These are phyloP conservation scores for Cordyceps pruinosa DNA, from an alignment of 2,329 filamentous ascomycete species.

Conservation along the genomic window DNA sequence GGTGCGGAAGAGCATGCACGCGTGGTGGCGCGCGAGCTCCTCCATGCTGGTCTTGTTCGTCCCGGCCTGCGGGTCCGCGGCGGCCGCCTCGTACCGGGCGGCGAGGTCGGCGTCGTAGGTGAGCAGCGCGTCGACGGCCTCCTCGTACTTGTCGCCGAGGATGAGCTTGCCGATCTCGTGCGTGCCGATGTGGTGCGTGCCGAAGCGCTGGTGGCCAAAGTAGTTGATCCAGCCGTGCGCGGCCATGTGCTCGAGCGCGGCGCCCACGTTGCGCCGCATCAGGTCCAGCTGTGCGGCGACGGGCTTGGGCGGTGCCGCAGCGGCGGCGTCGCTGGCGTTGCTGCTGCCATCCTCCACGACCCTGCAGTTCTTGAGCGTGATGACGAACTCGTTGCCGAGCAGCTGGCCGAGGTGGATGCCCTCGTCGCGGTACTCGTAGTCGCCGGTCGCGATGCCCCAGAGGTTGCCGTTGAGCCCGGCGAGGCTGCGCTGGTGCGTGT, in stretches of 20 bases:
- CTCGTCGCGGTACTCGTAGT: conserved; percentile 69
- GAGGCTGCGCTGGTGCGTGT: conserved; percentile 50
- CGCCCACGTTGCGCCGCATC: conserved; percentile 36
- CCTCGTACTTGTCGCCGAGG: conserved; percentile 72
- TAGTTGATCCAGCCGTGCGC: conserved; percentile 90
- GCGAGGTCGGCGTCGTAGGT: conserved; percentile 60
- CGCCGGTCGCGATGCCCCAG: conserved; percentile 62
- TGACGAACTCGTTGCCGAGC: conserved; percentile 83
- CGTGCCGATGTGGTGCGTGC: conserved; percentile 78
- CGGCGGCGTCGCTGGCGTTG: too few species aligned
- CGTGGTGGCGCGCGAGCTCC: conserved; percentile 70
- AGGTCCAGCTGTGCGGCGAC: conserved; percentile 24
- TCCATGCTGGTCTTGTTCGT: conserved; percentile 61
- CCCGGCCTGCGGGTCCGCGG: conserved; percentile 29
- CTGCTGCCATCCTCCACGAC: conserved; percentile 39
- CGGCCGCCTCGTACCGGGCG: conserved; percentile 32
- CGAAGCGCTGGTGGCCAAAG: conserved; percentile 95
- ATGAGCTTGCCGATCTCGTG: conserved; percentile 81
- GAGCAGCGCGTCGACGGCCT: conserved; percentile 71
- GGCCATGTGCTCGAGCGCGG: conserved; percentile 60
- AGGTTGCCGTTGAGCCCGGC: conserved; percentile 56
- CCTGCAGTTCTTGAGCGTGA: conserved; percentile 80
- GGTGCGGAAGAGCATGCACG: conserved; percentile 66
- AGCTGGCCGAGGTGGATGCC: conserved; percentile 78
- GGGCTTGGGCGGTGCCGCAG: conserved; percentile 15